Evolutionary conservation across 1,284 basidiomycete species (phyloP).

Genomic region (Cryptococcus maquisensis): DNA sequence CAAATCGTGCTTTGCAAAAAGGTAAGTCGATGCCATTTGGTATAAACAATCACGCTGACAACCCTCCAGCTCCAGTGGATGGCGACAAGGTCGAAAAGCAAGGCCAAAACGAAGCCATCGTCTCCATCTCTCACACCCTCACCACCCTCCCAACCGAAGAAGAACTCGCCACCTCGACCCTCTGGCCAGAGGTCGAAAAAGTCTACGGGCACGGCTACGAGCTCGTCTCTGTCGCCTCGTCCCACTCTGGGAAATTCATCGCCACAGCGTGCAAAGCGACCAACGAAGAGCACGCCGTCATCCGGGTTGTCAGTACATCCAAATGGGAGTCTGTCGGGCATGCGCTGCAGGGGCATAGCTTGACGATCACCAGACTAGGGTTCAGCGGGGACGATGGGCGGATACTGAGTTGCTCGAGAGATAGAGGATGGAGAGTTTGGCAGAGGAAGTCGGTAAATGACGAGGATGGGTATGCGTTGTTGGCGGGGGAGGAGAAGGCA

Average conservation of each 20-base stretch:
- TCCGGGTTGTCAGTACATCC: conserved; percentile 73
- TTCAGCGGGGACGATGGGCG: conserved; percentile 79
- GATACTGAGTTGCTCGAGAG: conserved; percentile 81
- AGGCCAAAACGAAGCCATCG: conserved; percentile 38
- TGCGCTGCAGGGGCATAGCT: conserved; percentile 73
- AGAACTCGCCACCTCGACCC: conserved; percentile 69
- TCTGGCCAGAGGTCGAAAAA: conserved; percentile 98
- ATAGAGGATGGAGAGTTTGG: conserved; percentile 89
- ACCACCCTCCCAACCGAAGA: conserved; percentile 54
- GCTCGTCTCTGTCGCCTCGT: conserved; percentile 73
- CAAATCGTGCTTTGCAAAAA: conserved; percentile 73
- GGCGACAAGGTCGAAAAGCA: conserved; percentile 24
- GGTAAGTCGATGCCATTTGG: conserved; percentile 52
- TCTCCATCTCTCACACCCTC: conserved; percentile 45
- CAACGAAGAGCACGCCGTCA: conserved; percentile 77
- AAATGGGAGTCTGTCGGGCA: conserved; percentile 66
- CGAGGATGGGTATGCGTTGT: conserved; percentile 58
- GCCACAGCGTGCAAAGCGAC: conserved; percentile 91
- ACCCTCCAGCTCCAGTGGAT: conserved; percentile 16
- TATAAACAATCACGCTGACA: not conserved
- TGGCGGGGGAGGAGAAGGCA: conserved; percentile 67
- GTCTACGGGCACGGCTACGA: conserved; percentile 98
- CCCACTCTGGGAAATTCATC: conserved; percentile 64
- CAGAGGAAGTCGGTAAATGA: conserved; percentile 36
- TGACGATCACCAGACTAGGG: conserved; percentile 84